Conservation (phyloP, 164 flowering plant species). For the Paratinospora sagittata region DNA sequence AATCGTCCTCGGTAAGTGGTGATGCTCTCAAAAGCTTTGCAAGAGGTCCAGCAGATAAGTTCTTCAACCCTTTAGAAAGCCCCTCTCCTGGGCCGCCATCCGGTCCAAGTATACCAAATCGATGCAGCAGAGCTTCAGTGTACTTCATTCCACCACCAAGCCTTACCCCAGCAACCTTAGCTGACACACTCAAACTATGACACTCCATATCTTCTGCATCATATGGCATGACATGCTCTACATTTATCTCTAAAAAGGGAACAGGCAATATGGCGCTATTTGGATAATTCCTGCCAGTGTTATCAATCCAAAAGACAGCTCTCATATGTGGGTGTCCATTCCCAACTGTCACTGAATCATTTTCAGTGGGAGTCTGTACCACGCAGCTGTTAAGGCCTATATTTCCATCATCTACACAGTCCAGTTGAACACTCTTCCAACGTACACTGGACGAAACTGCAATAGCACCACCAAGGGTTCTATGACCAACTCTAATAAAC, state of each 20-base stretch:
- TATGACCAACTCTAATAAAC: conserved; percentile 63
- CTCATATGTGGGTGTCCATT: conserved; percentile 59
- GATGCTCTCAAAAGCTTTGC: conserved; percentile 67
- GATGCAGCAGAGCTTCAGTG: conserved; percentile 80
- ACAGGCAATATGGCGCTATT: conserved; percentile 17
- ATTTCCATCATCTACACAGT: conserved; percentile 58
- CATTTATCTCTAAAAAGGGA: conserved; percentile 67
- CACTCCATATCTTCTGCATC: conserved; percentile 56
- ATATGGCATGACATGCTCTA: conserved; percentile 72
- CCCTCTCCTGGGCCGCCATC: conserved; percentile 96
- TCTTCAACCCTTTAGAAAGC: conserved; percentile 71
- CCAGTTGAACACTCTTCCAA: conserved; percentile 75
- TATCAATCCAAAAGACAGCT: conserved; percentile 83
- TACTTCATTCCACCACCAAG: conserved; percentile 98
- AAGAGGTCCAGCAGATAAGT: conserved; percentile 71
- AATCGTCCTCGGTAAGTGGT: conserved; percentile 35
- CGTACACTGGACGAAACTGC: conserved; percentile 65
- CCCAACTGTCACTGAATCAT: conserved; percentile 27
- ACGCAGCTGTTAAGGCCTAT: conserved; percentile 27
- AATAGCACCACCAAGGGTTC: conserved; percentile 91
- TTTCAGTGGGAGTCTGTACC: conserved; percentile 18
- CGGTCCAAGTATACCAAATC: conserved; percentile 87
- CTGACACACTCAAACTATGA: conserved; percentile 70
- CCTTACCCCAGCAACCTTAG: conserved; percentile 77
- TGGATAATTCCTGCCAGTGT: conserved; percentile 25